Evolutionary conservation across 768 basidiomycete genomes (phyloP), one percentile per base, ranked within the genome.

Genomic region (Macrolepiota dolichaula): DNA sequence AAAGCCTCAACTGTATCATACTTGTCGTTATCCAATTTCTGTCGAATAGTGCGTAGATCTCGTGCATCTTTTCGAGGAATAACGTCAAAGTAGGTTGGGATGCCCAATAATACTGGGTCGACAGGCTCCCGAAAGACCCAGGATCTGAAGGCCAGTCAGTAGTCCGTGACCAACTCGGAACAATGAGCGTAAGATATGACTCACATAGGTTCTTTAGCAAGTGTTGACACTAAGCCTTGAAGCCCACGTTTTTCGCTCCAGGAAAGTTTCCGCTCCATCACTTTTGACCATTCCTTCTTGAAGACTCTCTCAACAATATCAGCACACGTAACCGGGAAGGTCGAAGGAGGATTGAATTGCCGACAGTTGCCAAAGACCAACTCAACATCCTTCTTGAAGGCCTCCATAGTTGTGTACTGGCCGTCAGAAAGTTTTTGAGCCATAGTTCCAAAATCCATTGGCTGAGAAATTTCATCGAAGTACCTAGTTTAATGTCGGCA

Each of bases 401-500:
- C 85, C 55, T 91, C 93, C 88, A 95, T 92, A 1, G 84, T 88
- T 12, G 75, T 65, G 71, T 98, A 99, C 67, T 82, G 77, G 52
- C 80, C 83, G 55, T 83, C 76, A 40, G 81, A 78, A 62, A 97
- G 76, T 68, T 91, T 93, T 40, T 78, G 75, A 13, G 72, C 72
- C 65, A 97, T 91, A 1, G 96, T 96, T 9, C 85, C 85, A 55
- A 98, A 87, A 74, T 98, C 95, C 96, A 98, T 98, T 5, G 96
- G 96, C 65, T 90, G 76, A 62, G 84, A 75, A 69, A 98, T 96
- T 74, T 98, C 96, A 4, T 96, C 86, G 63, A 91, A 86, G 72
- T 98, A 98, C 19, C 94, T 97, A 66, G 17, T 35, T 38, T 29
- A 7, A 57, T 12, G 24, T 63, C n/a, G 46, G 15, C 19, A 52